A percentile compares a stretch with the other conserved stretches of the same genome.
phyloP scores from a whole-genome alignment of 768 basidiomycete genomes.

The Kwoniella europaea region DNA sequence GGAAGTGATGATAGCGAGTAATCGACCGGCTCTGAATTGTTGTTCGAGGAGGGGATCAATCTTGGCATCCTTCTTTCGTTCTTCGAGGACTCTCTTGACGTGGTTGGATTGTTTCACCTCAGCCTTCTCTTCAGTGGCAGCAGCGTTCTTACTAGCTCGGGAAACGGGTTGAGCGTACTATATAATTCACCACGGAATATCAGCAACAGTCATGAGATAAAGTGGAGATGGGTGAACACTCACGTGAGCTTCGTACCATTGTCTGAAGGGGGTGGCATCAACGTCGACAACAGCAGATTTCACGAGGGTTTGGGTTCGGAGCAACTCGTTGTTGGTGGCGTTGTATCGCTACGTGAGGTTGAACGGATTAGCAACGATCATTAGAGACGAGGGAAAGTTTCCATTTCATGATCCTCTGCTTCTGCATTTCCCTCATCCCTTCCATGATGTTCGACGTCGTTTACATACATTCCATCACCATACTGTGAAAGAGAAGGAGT shows the following conservation, averaged over 20 bases:
- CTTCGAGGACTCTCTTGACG: slow-evolving; percentile 81
- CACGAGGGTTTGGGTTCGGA: slow-evolving; percentile 98
- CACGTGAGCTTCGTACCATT: slow-evolving; percentile 99
- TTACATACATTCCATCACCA: background rate
- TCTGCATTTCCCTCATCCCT: background rate
- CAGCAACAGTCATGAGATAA: background rate
- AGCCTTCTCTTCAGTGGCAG: slow-evolving; percentile 62
- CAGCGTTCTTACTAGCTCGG: slow-evolving; percentile 69
- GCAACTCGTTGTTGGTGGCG: slow-evolving; percentile 99
- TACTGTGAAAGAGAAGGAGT: background rate
- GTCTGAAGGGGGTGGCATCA: slow-evolving; percentile 98
- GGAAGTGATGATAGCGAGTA: slow-evolving; percentile 90
- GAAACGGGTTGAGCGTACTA: slow-evolving; percentile 95
- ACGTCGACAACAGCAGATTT: slow-evolving; percentile 95
- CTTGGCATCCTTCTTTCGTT: slow-evolving; percentile 93
- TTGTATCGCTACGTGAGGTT: slow-evolving; percentile 78
- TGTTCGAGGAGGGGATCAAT: slow-evolving; percentile 84
- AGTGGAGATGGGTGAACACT: slow-evolving; percentile 57
- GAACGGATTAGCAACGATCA: slow-evolving; percentile 3
- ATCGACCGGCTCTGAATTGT: slow-evolving; percentile 91
- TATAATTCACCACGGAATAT: no score
- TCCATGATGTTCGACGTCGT: background rate
- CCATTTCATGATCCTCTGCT: background rate
- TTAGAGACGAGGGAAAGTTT: background rate
- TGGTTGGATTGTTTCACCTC: slow-evolving; percentile 86